Evolutionary conservation across 192 early-diverging fungal species (phyloP), one percentile per base, ranked within the genome.

Genomic region (Backusella liffmaniae): DNA sequence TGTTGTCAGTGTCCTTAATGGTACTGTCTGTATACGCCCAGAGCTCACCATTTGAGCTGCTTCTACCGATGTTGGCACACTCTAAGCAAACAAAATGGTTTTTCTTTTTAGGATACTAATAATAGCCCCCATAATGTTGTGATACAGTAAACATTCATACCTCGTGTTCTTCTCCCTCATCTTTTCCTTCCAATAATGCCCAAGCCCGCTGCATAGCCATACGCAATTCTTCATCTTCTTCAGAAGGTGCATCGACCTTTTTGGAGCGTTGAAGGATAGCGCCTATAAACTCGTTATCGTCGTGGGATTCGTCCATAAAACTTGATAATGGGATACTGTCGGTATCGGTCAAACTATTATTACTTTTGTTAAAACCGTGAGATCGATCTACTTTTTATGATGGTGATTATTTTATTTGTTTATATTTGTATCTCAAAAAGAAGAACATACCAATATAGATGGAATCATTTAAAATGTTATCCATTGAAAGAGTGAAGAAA

Each of bases 1-100:
- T 46, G 92, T 94, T 0, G 94, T 90, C 29, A 95, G 84, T 75
- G 87, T 80, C 10, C 82, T 74, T 42, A 66, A 37, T 18, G 78
- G 59, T n/a, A 44, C 46, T n/a, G 65, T 69, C n/a, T 69, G 67
- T 41, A 69, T 69, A 69, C 67, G 67, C 18, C 67, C 67, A 23
- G 67, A 13, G 23, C 67, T 69, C 34, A 69, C 67, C 67, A 69
- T 69, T 41, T 69, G 34, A 39, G 67, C 34, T 23, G n/a, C 37
- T 23, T 71, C 70, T 46, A 71, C 15, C 3, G 37, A 12, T 5
- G 69, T 26, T 49, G 67, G 8, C 37, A 39, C 39, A 29, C 21
- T 62, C 56, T 62, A 62, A 62, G 12, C 56, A 62, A 62, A 62
- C 56, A 62, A 62, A 62, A 62, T 1, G 26, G 26, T 26, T 26